A percentile compares a stretch with the other conserved stretches of the same genome.
Evolutionary conservation across 1,284 basidiomycete genomes (phyloP).

Genomic region (Naganishia albida): DNA sequence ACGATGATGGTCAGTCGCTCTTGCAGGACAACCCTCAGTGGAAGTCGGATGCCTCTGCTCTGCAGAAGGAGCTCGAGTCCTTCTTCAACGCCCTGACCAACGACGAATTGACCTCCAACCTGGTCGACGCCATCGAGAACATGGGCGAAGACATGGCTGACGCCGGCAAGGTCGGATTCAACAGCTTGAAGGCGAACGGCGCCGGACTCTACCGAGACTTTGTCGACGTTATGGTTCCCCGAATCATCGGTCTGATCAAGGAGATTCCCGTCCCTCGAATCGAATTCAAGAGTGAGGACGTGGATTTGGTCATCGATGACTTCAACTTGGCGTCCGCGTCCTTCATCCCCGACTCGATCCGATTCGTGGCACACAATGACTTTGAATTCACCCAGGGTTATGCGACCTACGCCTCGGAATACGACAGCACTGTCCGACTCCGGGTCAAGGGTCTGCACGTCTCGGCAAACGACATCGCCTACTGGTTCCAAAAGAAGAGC

Average conservation of each 20-base stretch:
- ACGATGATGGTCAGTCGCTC: conserved; percentile 53
- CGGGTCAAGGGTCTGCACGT: conserved; percentile 55
- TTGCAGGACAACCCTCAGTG: conserved; percentile 49
- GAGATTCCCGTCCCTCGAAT: conserved; percentile 56
- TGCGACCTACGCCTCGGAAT: conserved; percentile 54
- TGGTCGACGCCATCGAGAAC: conserved; percentile 52
- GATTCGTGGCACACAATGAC: conserved; percentile 55
- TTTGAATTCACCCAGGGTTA: conserved; percentile 55
- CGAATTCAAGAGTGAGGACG: conserved; percentile 54
- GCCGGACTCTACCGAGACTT: conserved; percentile 54
- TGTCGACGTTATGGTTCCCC: conserved; percentile 54
- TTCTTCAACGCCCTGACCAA: conserved; percentile 50
- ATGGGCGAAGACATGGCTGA: conserved; percentile 49
- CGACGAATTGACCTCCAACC: conserved; percentile 47
- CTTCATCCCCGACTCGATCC: conserved; percentile 56
- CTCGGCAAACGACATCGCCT: conserved; percentile 55
- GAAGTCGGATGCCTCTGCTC: conserved; percentile 47
- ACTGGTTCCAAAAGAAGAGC: conserved; percentile 55
- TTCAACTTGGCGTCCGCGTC: conserved; percentile 53
- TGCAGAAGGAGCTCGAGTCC: conserved; percentile 51
- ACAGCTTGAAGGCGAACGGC: conserved; percentile 44
- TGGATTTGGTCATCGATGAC: conserved; percentile 55
- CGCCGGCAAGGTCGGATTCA: conserved; percentile 47
- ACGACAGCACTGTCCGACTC: conserved; percentile 52
- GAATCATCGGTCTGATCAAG: conserved; percentile 54